Evolutionary conservation across 805 yeast genomes (phyloP).

Genomic region (Saccharomycopsis sp.): DNA sequence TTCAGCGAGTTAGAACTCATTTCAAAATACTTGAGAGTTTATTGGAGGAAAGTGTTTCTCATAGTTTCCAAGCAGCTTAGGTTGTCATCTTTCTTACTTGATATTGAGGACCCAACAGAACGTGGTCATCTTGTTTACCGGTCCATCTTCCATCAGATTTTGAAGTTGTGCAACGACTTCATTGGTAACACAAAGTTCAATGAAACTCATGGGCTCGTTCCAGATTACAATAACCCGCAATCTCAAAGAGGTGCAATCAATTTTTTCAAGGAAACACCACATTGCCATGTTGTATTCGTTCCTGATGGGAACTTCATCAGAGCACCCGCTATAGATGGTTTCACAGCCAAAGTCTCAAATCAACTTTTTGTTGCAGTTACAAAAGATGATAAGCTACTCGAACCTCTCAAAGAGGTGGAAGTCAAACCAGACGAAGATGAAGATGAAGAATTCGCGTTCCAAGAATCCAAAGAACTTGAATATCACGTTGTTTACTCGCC

Average conservation of each 20-base stretch:
- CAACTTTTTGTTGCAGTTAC: conserved; percentile 77
- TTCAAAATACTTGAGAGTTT: conserved; percentile 34
- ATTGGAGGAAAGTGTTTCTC: conserved; percentile 57
- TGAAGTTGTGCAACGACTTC: conserved; percentile 29
- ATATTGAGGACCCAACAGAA: conserved; percentile 52
- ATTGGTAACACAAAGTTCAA: conserved; percentile 26
- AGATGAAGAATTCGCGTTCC: too few relatives aligned
- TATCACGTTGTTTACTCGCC: conserved; percentile 84
- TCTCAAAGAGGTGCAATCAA: conserved; percentile 36
- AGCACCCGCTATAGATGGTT: conserved; percentile 79
- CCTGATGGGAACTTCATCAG: conserved; percentile 78
- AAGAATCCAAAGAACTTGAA: too few relatives aligned
- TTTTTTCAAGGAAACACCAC: conserved; percentile 35
- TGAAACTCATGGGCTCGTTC: conserved; percentile 22
- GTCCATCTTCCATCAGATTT: conserved; percentile 25
- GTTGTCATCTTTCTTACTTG: conserved; percentile 72
- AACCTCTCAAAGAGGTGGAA: conserved; percentile 24
- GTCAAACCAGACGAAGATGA: conserved; percentile 28
- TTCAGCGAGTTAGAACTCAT: conserved; percentile 20
- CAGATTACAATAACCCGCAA: conserved; percentile 54
- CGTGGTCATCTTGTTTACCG: conserved; percentile 61
- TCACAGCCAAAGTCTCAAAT: conserved; percentile 53
- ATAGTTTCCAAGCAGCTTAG: conserved; percentile 50
- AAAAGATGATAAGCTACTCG: conserved; percentile 55
- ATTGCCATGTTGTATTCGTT: conserved; percentile 48